A percentile compares a stretch with the other conserved stretches of the same genome.
Evolutionary conservation across 306 rosid genomes (phyloP).

Genomic region (Malus domestica): DNA sequence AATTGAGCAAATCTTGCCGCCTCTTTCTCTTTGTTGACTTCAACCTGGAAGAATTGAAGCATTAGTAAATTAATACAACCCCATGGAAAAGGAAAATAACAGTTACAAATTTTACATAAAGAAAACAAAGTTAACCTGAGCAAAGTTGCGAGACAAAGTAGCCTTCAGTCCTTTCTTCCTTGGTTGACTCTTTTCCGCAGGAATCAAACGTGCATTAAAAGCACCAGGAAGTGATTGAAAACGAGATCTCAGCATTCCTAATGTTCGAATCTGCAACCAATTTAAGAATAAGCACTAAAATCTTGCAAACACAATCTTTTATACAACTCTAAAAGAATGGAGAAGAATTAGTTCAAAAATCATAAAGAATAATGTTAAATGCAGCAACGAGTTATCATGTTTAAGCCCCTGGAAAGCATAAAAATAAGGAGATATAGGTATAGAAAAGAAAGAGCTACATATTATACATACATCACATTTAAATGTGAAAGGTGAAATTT

Average conservation of each 20-base stretch:
- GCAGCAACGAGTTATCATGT: background rate
- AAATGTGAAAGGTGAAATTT: background rate
- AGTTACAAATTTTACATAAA: background rate
- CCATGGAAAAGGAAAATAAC: background rate
- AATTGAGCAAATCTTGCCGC: constrained; percentile 97
- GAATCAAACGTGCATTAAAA: constrained; percentile 74
- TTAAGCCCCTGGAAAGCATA: background rate
- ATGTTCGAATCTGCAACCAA: constrained; percentile 76
- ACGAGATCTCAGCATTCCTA: constrained; percentile 97
- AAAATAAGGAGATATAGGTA: background rate
- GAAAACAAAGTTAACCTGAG: constrained; percentile 27
- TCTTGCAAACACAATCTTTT: background rate
- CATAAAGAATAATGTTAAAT: background rate
- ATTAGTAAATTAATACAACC: constrained; percentile 1
- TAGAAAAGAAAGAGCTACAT: background rate
- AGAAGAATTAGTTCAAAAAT: background rate
- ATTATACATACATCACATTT: background rate
- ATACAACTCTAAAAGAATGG: background rate
- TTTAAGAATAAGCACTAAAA: background rate
- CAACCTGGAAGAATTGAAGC: constrained; percentile 33
- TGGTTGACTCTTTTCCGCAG: constrained; percentile 64
- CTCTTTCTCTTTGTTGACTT: constrained; percentile 69
- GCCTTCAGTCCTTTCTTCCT: constrained; percentile 90
- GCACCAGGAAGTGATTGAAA: constrained; percentile 84
- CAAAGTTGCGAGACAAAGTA: constrained; percentile 61